A percentile compares a stretch with the other conserved stretches of the same genome.
Evolutionary conservation across 179 eudicot species (phyloP).

Genomic region (Spinacia oleracea): DNA sequence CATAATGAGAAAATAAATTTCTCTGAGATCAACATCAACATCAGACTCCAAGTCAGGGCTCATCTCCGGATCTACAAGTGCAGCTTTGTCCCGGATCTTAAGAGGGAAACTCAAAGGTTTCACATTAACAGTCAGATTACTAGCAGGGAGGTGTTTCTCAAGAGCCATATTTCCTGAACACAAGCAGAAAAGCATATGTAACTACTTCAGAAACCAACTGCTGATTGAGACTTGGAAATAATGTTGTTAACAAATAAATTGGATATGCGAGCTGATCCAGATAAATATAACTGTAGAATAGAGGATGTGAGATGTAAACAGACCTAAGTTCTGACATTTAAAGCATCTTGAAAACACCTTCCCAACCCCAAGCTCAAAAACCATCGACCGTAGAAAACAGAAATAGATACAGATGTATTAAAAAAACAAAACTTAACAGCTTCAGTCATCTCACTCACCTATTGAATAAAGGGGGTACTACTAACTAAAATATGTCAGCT

Average conservation of each 20-base stretch:
- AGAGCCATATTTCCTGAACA: constrained; percentile 70
- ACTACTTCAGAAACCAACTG: not conserved
- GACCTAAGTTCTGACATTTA: not conserved
- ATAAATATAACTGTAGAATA: not conserved
- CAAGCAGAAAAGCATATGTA: constrained; percentile 23
- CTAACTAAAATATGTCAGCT: too few relatives aligned
- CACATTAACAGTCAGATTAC: constrained; percentile 43
- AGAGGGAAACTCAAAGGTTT: constrained; percentile 59
- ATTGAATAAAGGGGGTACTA: not conserved
- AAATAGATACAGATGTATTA: not conserved
- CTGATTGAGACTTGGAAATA: not conserved
- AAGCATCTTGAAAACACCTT: not conserved
- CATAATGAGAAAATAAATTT: constrained; percentile 90
- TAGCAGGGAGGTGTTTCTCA: constrained; percentile 56
- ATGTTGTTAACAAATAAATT: not conserved
- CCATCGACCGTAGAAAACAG: not conserved
- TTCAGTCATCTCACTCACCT: not conserved
- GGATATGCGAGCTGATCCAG: not conserved
- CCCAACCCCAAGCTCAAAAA: not conserved
- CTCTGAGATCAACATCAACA: constrained; percentile 71
- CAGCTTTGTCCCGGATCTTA: constrained; percentile 54
- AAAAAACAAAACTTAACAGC: not conserved
- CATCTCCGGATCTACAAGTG: constrained; percentile 38
- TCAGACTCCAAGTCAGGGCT: constrained; percentile 47
- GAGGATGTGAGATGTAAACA: not conserved